Conservation (phyloP, 1,139 yeast species). For the Pichia sp. region DNA sequence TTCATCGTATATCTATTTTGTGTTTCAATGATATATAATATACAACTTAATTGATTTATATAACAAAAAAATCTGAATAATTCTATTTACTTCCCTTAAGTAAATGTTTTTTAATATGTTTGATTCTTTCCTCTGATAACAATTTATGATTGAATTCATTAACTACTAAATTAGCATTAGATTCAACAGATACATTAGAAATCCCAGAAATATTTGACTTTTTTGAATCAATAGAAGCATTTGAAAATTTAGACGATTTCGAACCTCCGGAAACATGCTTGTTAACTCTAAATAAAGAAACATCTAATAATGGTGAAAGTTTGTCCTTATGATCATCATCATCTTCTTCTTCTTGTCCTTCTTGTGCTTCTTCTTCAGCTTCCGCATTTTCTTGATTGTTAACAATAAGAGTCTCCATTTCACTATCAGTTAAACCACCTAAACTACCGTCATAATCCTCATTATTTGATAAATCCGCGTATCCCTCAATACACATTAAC, state of each 20-base stretch:
- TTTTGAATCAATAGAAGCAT: slow-evolving; percentile 1
- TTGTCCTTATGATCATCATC: not conserved
- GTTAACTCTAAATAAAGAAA: not conserved
- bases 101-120: slow-evolving; percentile 24
- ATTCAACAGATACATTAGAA: slow-evolving; percentile 3
- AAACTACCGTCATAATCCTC: not conserved
- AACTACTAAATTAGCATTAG: slow-evolving; percentile 9
- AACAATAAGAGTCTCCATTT: not conserved
- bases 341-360: not conserved
- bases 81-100: slow-evolving; percentile 11
- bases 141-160: slow-evolving; percentile 19
- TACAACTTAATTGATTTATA: not conserved
- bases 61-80: not conserved
- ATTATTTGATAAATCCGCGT: slow-evolving; percentile 4
- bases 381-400: not conserved
- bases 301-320: slow-evolving; percentile 1
- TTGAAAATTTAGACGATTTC: slow-evolving; percentile 2
- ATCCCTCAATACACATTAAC: slow-evolving; percentile 26
- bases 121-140: slow-evolving; percentile 23
- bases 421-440: not conserved
- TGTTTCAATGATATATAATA: too few species aligned
- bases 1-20: too few species aligned
- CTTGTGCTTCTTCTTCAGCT: not conserved
- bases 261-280: slow-evolving; percentile 2
- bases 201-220: slow-evolving; percentile 2